Evolutionary conservation across 2,329 filamentous ascomycete species (phyloP), one percentile per base, ranked within the genome.

Genomic region (Ophiostoma australiae): DNA sequence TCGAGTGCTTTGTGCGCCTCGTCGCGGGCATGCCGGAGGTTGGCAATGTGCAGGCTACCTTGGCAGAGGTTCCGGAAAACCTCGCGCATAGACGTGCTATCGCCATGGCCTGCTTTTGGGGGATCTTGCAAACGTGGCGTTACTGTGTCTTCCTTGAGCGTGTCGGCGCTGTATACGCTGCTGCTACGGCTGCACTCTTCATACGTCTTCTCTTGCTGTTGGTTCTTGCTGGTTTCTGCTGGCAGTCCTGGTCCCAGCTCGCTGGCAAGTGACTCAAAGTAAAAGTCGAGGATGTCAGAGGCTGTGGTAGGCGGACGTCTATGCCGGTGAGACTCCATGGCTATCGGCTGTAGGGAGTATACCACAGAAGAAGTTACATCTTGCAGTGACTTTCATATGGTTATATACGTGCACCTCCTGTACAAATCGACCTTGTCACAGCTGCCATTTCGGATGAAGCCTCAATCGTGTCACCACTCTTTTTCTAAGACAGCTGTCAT

Each of bases 111-210:
- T 3, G 6, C 7, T 17, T 4, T 1, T 8, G 20, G 15, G 6
- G 3, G n/a, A 4, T 20, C 7, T 3, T 39, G 35, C 7, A 10
- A 20, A 15, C 33, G 4, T 8, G 10, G 33, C 7, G 63, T 39
- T 3, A 8, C 11, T 15, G 33, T 37, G 33, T 39, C 35, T 35
- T 20, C 58, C 1, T 23, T 23, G 20, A 23, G 33, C 35, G 37
- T 55, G 35, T 65, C 67, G 10, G 17, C 44, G 69, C 70, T 72
- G 67, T 72, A 73, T 20, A 69, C 0, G 27, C 72, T 73, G 33
- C 68, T 70, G 48, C 35, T 67, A 5, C 13, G 10, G 48, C 41
- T 48, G 55, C 27, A 17, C n/a, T 44, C 13, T 15, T 58, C 61
- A 10, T 44, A 17, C 15, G 3, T 10, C 1, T 27, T 23, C 13